Percentiles rank a stretch among this genome's conserved stretches.
These are phyloP conservation scores for Amaranthus palmeri DNA, from an alignment of 148 eudicot genomes.

Conservation along the genomic window DNA sequence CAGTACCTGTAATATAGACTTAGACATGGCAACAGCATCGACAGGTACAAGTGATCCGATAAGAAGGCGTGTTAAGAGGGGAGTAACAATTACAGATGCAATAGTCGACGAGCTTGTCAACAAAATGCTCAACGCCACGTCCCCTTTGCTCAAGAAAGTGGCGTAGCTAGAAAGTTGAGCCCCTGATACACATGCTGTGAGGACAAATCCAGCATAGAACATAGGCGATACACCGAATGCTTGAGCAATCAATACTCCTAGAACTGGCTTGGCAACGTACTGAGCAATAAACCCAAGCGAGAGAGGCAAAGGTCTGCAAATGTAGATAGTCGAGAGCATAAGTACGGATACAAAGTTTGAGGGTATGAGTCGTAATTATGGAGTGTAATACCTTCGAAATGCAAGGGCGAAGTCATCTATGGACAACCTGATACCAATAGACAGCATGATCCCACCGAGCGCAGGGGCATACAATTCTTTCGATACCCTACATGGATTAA, in stretches of 20 bases:
- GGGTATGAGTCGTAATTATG: neutral
- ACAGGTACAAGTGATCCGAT: slow-evolving; percentile 95
- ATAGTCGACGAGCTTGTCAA: slow-evolving; percentile 91
- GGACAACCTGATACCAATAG: slow-evolving; percentile 85
- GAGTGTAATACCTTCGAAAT: slow-evolving; percentile 54
- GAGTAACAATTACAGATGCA: slow-evolving; percentile 81
- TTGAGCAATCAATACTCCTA: slow-evolving; percentile 78
- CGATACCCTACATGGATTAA: slow-evolving; percentile 63
- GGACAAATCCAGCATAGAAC: slow-evolving; percentile 87
- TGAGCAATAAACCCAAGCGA: slow-evolving; percentile 77
- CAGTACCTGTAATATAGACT: slow-evolving; percentile 93
- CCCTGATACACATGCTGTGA: slow-evolving; percentile 91
- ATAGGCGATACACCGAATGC: slow-evolving; percentile 72
- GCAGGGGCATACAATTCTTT: slow-evolving; percentile 93
- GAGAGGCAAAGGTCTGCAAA: slow-evolving; percentile 77
- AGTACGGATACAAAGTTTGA: neutral
- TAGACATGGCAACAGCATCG: slow-evolving; percentile 90
- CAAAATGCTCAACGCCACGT: slow-evolving; percentile 85
- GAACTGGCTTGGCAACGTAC: slow-evolving; percentile 62
- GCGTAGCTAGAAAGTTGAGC: slow-evolving; percentile 98
- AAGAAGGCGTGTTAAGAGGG: slow-evolving; percentile 88
- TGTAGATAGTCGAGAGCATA: slow-evolving; percentile 15
- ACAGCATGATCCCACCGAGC: slow-evolving; percentile 96
- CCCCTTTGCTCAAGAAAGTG: slow-evolving; percentile 94
- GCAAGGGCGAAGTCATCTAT: slow-evolving; percentile 80